A percentile compares a stretch with the other conserved stretches of the same genome.
Conservation (phyloP, 2,329 filamentous ascomycete genomes). For the Huntiella abstrusa region DNA sequence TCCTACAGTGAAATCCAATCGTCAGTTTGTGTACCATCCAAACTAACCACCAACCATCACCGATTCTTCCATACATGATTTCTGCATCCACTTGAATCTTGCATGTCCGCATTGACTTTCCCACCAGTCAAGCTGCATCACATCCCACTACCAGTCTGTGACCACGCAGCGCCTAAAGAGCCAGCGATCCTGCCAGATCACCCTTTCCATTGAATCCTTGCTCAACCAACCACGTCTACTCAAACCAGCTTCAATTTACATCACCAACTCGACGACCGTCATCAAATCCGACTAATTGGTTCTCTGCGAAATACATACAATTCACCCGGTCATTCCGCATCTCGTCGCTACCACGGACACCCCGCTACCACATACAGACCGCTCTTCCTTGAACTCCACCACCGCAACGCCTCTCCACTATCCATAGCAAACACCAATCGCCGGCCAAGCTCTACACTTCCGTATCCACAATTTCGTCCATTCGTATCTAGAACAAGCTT, state of each 20-base stretch:
- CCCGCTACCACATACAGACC: neutral
- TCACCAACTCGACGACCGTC: neutral
- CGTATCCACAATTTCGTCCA: no score
- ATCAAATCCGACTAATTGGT: no score
- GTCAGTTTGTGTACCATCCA: no score
- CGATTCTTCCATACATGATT: neutral
- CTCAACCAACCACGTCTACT: neutral
- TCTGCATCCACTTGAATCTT: conserved; percentile 1
- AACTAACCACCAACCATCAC: no score
- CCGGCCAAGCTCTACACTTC: no score
- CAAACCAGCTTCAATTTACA: neutral
- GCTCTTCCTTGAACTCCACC: neutral
- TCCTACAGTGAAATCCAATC: no score
- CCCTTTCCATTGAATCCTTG: neutral
- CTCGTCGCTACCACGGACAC: neutral
- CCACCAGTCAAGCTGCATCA: neutral
- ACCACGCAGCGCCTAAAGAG: no score
- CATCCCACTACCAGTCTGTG: no score
- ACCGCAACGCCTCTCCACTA: neutral
- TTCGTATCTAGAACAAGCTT: neutral
- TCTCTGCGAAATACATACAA: no score
- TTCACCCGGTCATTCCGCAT: neutral
- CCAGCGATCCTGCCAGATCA: conserved; percentile 1
- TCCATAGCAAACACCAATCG: no score
- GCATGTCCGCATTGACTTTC: neutral